A percentile compares a stretch with the other conserved stretches of the same genome.
Conservation (phyloP, 352 stramenopile species). For the Globisporangium spinosum region DNA sequence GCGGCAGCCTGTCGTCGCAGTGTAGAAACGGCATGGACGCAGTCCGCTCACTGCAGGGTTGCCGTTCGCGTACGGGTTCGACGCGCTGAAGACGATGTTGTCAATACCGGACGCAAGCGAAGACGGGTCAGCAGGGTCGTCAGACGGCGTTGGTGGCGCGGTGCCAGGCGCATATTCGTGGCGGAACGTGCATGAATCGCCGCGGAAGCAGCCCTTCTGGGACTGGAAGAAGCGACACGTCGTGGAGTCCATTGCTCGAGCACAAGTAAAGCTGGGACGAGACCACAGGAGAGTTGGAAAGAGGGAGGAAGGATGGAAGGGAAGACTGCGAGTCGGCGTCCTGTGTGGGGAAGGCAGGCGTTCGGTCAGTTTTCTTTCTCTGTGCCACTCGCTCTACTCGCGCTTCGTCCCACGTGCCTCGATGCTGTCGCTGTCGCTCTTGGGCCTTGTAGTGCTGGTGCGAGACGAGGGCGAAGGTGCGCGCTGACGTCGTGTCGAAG, state of each 20-base stretch:
- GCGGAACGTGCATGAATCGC: constrained; percentile 58
- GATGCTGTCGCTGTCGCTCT: not conserved
- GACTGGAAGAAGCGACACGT: constrained; percentile 76
- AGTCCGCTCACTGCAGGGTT: constrained; percentile 6
- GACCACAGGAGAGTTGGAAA: not conserved
- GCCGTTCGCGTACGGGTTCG: constrained; percentile 40
- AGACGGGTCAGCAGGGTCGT: not conserved
- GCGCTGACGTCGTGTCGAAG: not conserved
- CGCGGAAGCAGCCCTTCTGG: constrained; percentile 63
- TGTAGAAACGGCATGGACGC: constrained; percentile 58
- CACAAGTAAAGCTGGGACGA: not conserved
- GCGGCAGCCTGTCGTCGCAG: constrained; percentile 47
- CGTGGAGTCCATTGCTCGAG: constrained; percentile 10
- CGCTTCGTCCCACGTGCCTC: not conserved
- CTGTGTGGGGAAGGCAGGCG: too few relatives aligned
- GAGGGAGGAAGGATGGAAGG: not conserved
- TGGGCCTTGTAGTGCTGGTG: not conserved
- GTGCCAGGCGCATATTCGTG: constrained; percentile 30
- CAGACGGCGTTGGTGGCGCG: not conserved
- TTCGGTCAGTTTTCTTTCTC: not conserved
- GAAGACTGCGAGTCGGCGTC: not conserved
- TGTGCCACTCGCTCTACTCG: not conserved
- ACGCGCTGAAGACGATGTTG: constrained; percentile 21
- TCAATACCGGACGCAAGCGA: constrained; percentile 3
- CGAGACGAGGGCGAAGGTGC: constrained; percentile 2